These are phyloP conservation scores for Sclerotinia subarctica DNA, from an alignment of 2,329 filamentous ascomycete genomes.

Conservation along the genomic window DNA sequence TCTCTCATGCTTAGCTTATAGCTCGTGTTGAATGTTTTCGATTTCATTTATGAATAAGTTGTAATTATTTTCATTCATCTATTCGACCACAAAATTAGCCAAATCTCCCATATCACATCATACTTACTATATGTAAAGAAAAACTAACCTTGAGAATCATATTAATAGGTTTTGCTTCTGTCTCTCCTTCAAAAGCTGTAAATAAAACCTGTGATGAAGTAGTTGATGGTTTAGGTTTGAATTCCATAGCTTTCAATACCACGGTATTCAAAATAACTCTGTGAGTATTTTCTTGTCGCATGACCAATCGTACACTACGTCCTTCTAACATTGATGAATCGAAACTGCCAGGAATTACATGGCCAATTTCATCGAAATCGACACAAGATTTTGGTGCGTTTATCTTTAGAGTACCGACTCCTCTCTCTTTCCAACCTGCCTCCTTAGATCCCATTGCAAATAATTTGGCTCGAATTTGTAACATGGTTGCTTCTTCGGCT, in stretches of 20 bases:
- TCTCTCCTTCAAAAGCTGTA: slow-evolving; percentile 59
- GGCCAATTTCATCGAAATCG: slow-evolving; percentile 52
- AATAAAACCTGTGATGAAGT: slow-evolving; percentile 58
- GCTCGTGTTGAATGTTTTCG: slow-evolving; percentile 38
- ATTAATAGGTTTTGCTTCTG: slow-evolving; percentile 52
- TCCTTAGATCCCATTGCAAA: slow-evolving; percentile 67
- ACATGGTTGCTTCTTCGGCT: slow-evolving; percentile 71
- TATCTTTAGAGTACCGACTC: slow-evolving; percentile 78
- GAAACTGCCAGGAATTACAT: slow-evolving; percentile 52
- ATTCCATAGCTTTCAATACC: slow-evolving; percentile 73
- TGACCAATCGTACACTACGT: slow-evolving; percentile 67
- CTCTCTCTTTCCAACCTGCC: slow-evolving; percentile 82
- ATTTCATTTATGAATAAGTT: slow-evolving; percentile 38
- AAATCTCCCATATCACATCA: slow-evolving; percentile 19
- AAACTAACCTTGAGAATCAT: slow-evolving; percentile 58
- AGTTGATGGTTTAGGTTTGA: slow-evolving; percentile 69
- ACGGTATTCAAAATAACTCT: slow-evolving; percentile 83
- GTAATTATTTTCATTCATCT: slow-evolving; percentile 39
- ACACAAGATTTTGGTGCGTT: slow-evolving; percentile 64
- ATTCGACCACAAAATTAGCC: neutral
- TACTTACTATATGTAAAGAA: slow-evolving; percentile 19
- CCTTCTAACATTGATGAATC: slow-evolving; percentile 53
- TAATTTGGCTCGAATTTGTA: slow-evolving; percentile 77
- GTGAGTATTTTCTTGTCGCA: slow-evolving; percentile 87
- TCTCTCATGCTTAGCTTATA: slow-evolving; percentile 23